Base-by-base conservation (phyloP, 129 eudicot species). In the Silybum marianum region DNA sequence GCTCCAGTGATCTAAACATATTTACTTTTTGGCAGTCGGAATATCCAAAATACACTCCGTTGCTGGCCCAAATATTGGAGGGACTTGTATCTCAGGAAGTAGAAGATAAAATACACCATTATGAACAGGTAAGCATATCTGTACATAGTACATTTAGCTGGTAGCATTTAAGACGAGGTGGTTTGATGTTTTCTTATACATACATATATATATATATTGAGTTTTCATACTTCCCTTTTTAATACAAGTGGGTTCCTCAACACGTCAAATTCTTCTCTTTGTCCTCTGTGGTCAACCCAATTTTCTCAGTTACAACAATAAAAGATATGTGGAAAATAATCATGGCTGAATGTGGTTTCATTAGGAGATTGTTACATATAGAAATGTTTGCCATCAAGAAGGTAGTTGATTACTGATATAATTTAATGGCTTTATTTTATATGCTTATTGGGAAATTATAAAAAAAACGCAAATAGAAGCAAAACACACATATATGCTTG, bases 41-140 rank as follows among this genome's bases (percentile, higher is more conserved):
- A 74, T 95, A 95, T 88, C 95, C 97, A 24, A 91, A 91, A 25
- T 89, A 93, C 88, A 95, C 98, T 46, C 98, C 95, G 34, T 82
- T 95, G 86, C 97, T 95, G 86, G 92, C 97, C 54, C 91, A 90
- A 87, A 89, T 91, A 85, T 78, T 95, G 93, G 97, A 93, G 83
- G 92, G 92, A 22, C 46, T 93, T 89, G 46, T 87, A 48, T 88
- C 97, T 70, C 92, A 83, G 90, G 86, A 88, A 9, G 86, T 69
- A 32, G 87, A 84, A 81, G 98, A 93, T 85, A 90, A 90, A 62
- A 65, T 82, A 82, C 93, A 74, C 77, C 93, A 91, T 79, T 88
- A 87, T 81, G 91, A 93, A 83, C 90, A 93, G 99, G 99, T 95
- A 78, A 78, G 18, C 65, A 25, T 78, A n/a, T 78, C 30, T 28